Conservation (phyloP, 257 asterid genomes). For the Parsonsia alboflavescens region DNA sequence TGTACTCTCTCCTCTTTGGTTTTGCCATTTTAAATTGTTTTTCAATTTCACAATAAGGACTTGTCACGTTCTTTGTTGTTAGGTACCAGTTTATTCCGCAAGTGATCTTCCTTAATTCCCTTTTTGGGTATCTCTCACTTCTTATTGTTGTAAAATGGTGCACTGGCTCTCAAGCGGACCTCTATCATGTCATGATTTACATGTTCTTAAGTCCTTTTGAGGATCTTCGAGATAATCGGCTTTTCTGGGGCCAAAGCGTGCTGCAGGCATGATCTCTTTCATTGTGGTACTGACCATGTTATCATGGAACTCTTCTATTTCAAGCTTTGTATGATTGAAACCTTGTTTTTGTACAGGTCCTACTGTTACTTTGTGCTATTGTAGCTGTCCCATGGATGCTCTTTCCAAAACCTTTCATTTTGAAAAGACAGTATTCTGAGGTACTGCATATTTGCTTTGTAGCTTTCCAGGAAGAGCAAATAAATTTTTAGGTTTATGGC, state of each 20-base stretch:
- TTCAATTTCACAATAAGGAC: conserved; percentile 16
- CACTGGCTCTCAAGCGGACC: conserved; percentile 89
- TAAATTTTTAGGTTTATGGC: background rate
- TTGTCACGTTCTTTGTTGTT: conserved; percentile 22
- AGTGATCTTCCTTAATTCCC: conserved; percentile 81
- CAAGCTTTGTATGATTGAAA: conserved; percentile 13
- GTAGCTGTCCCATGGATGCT: conserved; percentile 99
- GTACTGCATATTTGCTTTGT: conserved; percentile 28
- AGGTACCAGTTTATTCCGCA: conserved; percentile 98
- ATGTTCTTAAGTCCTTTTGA: conserved; percentile 96
- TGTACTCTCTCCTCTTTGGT: conserved; percentile 17
- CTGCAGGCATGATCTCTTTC: conserved; percentile 55
- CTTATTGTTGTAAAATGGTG: conserved; percentile 84
- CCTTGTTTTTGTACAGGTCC: conserved; percentile 43
- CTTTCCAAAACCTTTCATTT: conserved; percentile 90
- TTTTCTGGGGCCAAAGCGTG: conserved; percentile 84
- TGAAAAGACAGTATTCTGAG: conserved; percentile 76
- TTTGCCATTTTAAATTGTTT: conserved; percentile 5
- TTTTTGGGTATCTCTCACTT: conserved; percentile 89
- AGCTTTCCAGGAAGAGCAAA: background rate
- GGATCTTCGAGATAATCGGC: conserved; percentile 70
- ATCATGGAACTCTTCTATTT: conserved; percentile 6
- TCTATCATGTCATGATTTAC: conserved; percentile 94
- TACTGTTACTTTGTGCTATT: conserved; percentile 66
- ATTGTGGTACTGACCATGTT: conserved; percentile 6